Evolutionary conservation across 1,139 yeast genomes (phyloP).

Genomic region (Pneumocystis sp.): DNA sequence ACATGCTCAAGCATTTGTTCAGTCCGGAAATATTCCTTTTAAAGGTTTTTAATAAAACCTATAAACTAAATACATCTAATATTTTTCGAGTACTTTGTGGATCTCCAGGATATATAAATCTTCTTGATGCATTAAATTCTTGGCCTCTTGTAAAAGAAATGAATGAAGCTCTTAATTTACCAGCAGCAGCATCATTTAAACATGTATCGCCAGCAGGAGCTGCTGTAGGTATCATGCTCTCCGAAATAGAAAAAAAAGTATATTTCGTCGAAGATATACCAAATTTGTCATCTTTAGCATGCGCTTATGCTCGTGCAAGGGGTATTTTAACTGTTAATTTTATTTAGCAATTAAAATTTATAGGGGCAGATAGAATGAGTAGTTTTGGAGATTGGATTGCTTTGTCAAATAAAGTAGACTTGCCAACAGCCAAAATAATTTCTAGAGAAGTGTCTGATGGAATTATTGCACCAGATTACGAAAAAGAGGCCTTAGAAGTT

Average conservation of each 20-base stretch:
- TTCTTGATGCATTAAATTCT: slow-evolving; percentile 89
- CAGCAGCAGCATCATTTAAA: slow-evolving; percentile 98
- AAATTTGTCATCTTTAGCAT: slow-evolving; percentile 75
- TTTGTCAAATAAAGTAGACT: slow-evolving; percentile 84
- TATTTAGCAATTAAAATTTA: background rate
- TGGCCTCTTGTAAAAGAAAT: slow-evolving; percentile 98
- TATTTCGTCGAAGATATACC: slow-evolving; percentile 81
- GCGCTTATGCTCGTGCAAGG: slow-evolving; percentile 97
- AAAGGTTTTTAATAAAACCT: slow-evolving; percentile 23
- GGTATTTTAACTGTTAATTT: background rate
- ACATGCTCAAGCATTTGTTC: slow-evolving; percentile 93
- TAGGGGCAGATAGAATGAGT: slow-evolving; percentile 98
- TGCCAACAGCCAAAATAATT: slow-evolving; percentile 91
- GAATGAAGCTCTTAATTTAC: slow-evolving; percentile 81
- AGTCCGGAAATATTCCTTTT: slow-evolving; percentile 79
- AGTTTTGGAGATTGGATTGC: slow-evolving; percentile 98
- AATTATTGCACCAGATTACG: slow-evolving; percentile 94
- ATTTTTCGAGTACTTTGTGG: slow-evolving; percentile 52
- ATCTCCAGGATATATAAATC: slow-evolving; percentile 92
- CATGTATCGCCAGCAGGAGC: slow-evolving; percentile 99
- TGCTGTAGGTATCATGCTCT: slow-evolving; percentile 86
- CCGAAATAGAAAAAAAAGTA: slow-evolving; percentile 82
- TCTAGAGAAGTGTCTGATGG: slow-evolving; percentile 97
- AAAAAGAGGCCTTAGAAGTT: slow-evolving; percentile 78
- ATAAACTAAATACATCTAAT: background rate